Evolutionary conservation across 2,329 filamentous ascomycete genomes (phyloP).

Genomic region (Cytospora piceae): DNA sequence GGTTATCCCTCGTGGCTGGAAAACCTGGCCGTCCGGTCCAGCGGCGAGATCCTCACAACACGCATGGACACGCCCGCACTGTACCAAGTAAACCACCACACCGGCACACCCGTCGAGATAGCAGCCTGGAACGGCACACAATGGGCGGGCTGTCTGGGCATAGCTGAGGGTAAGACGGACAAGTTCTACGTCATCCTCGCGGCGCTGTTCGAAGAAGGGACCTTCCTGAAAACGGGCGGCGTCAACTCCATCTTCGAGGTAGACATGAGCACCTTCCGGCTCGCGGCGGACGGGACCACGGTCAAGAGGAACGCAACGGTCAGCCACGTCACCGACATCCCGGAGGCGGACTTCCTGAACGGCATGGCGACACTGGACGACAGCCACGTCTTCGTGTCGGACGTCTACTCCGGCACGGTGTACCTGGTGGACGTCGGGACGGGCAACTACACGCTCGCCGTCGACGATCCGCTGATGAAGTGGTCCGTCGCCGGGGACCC

Average conservation of each 20-base stretch:
- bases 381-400: slow-evolving; percentile 35
- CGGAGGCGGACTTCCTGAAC: slow-evolving; percentile 34
- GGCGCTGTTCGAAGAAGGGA: slow-evolving; percentile 4
- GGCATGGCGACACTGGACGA: slow-evolving; percentile 33
- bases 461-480: slow-evolving; percentile 35
- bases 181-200: slow-evolving; percentile 21
- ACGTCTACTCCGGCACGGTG: slow-evolving; percentile 36
- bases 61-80: slow-evolving; percentile 14
- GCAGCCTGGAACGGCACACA: slow-evolving; percentile 13
- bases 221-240: slow-evolving; percentile 20
- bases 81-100: slow-evolving; percentile 22
- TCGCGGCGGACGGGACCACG: background rate
- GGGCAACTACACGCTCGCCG: slow-evolving; percentile 31
- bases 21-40: slow-evolving; percentile 24
- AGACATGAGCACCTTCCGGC: slow-evolving; percentile 14
- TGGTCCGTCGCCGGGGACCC: slow-evolving; percentile 25
- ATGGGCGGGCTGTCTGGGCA: slow-evolving; percentile 13
- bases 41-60: slow-evolving; percentile 26
- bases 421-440: slow-evolving; percentile 35
- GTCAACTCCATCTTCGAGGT: slow-evolving; percentile 21
- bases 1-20: slow-evolving; percentile 19
- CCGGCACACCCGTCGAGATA: slow-evolving; percentile 7
- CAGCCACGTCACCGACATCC: slow-evolving; percentile 23
- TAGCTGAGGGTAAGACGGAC: slow-evolving; percentile 15
- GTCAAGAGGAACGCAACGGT: slow-evolving; percentile 18